Evolutionary conservation across 164 flowering plant genomes (phyloP).

Genomic region (Kingdonia uniflora): DNA sequence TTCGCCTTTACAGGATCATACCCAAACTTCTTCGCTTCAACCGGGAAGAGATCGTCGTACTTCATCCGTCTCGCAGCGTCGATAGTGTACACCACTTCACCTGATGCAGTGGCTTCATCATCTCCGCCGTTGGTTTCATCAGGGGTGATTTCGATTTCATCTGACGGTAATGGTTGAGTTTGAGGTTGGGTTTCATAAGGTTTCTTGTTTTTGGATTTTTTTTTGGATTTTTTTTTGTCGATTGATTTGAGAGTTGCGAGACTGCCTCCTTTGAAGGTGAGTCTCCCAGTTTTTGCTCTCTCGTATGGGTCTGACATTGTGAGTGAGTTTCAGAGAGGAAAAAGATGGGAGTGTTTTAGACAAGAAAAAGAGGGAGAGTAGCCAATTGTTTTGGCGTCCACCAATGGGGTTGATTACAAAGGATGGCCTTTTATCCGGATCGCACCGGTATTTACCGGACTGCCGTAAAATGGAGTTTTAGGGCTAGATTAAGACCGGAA

Average conservation of each 20-base stretch:
- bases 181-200: conserved; percentile 6
- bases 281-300: conserved; percentile 57
- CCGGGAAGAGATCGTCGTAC: conserved; percentile 78
- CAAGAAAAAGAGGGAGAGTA: no score
- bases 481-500: no score
- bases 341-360: background rate
- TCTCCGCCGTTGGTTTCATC: conserved; percentile 14
- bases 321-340: background rate
- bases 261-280: conserved; percentile 69
- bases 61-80: conserved; percentile 85
- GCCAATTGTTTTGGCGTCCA: no score
- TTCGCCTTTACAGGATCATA: conserved; percentile 41
- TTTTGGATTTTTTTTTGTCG: conserved; percentile 45
- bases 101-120: background rate
- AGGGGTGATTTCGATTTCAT: conserved; percentile 2
- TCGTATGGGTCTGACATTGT: conserved; percentile 66
- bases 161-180: conserved; percentile 6
- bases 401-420: no score
- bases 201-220: conserved; percentile 13
- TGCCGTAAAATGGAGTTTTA: no score
- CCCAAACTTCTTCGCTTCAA: conserved; percentile 73
- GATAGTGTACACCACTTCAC: conserved; percentile 45
- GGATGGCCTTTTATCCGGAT: no score
- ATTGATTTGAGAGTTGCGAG: conserved; percentile 48
- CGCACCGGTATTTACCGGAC: no score